Conservation (phyloP, 352 stramenopile species). For the Phytophthora citricola region DNA sequence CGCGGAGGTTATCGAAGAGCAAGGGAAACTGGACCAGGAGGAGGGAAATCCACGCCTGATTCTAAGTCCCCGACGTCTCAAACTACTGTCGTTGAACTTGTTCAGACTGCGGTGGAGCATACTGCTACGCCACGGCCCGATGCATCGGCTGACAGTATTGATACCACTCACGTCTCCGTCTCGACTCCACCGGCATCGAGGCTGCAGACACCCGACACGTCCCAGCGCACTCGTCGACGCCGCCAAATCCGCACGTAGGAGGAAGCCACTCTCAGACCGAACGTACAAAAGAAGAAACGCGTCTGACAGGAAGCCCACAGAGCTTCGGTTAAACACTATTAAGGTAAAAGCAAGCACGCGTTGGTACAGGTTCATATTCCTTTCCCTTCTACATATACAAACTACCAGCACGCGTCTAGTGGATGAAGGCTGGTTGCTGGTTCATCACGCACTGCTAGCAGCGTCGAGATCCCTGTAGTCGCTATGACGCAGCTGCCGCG, state of each 20-base stretch:
- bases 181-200: conserved; percentile 7
- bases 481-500: conserved; percentile 17
- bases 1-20: conserved; percentile 11
- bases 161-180: not conserved
- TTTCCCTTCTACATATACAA: conserved; percentile 30
- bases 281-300: conserved; percentile 28
- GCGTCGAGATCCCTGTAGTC: conserved; percentile 43
- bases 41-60: not conserved
- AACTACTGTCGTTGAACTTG: conserved; percentile 8
- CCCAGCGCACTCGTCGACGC: conserved; percentile 21
- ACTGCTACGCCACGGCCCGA: conserved; percentile 13
- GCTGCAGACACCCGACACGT: conserved; percentile 24
- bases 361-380: conserved; percentile 26
- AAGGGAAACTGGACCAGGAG: conserved; percentile 16
- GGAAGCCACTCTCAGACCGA: not conserved
- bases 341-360: conserved; percentile 30
- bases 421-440: conserved; percentile 17
- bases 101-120: conserved; percentile 11
- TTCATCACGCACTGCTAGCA: conserved; percentile 31
- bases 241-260: conserved; percentile 22
- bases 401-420: conserved; percentile 18
- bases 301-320: conserved; percentile 11
- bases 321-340: conserved; percentile 8
- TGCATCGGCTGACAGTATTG: conserved; percentile 8
- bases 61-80: not conserved